Evolutionary conservation across 2,329 filamentous ascomycete genomes (phyloP), one percentile per base, ranked within the genome.

Genomic region (Penicillium sp.): DNA sequence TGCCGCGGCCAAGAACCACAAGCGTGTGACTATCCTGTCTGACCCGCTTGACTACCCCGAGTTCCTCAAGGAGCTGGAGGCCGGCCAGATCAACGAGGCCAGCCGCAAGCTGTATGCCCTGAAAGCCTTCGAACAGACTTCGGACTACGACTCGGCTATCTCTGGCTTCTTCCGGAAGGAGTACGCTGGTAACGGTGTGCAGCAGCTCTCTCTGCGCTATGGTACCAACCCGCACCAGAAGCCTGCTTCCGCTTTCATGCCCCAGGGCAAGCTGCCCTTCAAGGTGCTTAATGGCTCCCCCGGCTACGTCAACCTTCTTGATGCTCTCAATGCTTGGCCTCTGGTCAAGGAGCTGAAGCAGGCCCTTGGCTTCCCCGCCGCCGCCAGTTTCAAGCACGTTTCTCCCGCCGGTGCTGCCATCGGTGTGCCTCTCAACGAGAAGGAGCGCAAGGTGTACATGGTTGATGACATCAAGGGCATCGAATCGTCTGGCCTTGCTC

Each of bases 171-270:
- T 98, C 82, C 86, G 93, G 65, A 91, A 94, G 77, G 84, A 94
- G 72, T 98, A 97, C 64, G 89, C 93, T 42, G 81, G 83, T 50
- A 83, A 89, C 44, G 90, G 90, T 51, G 71, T 81, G 49, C 87
- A 96, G 72, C 83, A 94, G 69, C 64, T 94, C 45, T 75, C 87
- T 44, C 83, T 98, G 50, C 85, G 93, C 58, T 98, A 98, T 67
- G 93, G 93, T 47, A 87, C 88, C 60, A 98, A 98, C 75, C 93
- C 93, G 20, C 93, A 98, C 73, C 93, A 98, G 74, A 97, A 96
- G 77, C 90, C 91, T 30, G 93, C 93, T 20, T 81, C 89, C 14
- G 90, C 91, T 36, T 96, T 81, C 66, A 80, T 84, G 54, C 77
- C 78, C 53, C 77, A 84, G 42, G 81, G 79, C 47, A 75, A 81